Percentiles rank a stretch among this genome's conserved stretches.
Evolutionary conservation across 192 early-diverging fungal species (phyloP).

Genomic region (Linnemannia zychae): DNA sequence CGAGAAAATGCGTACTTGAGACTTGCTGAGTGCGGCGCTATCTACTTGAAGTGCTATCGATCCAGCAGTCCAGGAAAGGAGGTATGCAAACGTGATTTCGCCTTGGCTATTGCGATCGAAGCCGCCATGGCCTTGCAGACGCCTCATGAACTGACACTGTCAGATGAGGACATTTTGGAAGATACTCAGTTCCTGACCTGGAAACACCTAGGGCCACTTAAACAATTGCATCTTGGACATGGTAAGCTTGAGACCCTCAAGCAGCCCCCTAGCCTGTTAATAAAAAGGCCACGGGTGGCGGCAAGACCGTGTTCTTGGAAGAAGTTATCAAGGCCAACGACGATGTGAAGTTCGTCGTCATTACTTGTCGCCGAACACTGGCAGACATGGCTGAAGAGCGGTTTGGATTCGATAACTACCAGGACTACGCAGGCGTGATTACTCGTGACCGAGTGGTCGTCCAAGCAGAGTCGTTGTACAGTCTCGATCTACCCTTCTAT

Average conservation of each 20-base stretch:
- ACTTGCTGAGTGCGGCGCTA: not conserved
- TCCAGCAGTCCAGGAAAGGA: not conserved
- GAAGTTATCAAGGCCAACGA: conserved; percentile 11
- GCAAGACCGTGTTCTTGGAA: conserved; percentile 24
- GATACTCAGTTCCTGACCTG: not conserved
- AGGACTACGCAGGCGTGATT: conserved; percentile 16
- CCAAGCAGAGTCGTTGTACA: conserved; percentile 27
- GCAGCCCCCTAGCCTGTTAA: conserved; percentile 26
- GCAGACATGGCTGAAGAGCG: conserved; percentile 16
- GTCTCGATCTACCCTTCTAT: conserved; percentile 8
- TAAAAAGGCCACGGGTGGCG: conserved; percentile 15
- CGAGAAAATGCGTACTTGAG: conserved; percentile 14
- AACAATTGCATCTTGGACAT: conserved; percentile 18
- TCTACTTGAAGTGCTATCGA: conserved; percentile 23
- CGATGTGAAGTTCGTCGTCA: conserved; percentile 7
- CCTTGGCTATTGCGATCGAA: not conserved
- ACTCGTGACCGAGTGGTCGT: not conserved
- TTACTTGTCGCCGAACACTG: conserved; percentile 13
- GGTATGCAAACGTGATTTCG: conserved; percentile 9
- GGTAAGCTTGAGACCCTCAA: conserved; percentile 12
- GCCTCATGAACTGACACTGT: not conserved
- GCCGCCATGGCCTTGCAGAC: not conserved
- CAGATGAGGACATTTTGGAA: conserved; percentile 15
- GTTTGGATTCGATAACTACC: conserved; percentile 12
- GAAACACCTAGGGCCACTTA: not conserved